Evolutionary conservation across 2,329 filamentous ascomycete species (phyloP).

Genomic region (Pseudocercospora vitis): DNA sequence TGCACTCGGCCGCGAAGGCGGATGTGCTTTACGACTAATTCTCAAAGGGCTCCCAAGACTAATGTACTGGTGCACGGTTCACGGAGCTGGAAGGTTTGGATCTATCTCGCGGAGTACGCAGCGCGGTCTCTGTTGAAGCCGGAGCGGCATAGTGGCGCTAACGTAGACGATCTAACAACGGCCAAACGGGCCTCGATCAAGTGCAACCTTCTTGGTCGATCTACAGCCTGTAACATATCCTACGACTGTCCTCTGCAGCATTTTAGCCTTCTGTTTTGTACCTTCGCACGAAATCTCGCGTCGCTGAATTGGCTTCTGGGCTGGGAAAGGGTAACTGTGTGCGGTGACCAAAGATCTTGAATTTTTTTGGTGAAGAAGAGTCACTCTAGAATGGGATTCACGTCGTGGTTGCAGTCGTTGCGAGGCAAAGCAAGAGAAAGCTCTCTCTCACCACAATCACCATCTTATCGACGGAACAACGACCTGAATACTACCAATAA

Average conservation of each 20-base stretch:
- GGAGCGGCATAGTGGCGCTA: neutral
- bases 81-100: conserved; percentile 2
- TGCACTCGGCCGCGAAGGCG: neutral
- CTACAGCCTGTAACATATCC: neutral
- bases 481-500: neutral
- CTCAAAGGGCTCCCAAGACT: neutral
- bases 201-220: neutral
- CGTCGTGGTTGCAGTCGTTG: conserved; percentile 15
- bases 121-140: neutral
- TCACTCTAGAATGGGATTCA: conserved; percentile 7
- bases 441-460: neutral
- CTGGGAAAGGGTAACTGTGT: too few relatives aligned
- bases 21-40: neutral
- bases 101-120: conserved; percentile 9
- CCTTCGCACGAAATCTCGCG: too few relatives aligned
- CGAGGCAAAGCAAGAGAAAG: conserved; percentile 8
- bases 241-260: neutral
- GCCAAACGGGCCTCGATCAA: conserved; percentile 1
- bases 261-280: neutral
- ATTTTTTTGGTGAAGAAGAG: neutral
- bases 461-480: conserved; percentile 10
- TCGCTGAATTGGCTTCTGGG: too few relatives aligned
- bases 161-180: conserved; percentile 2
- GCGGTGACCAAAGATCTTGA: too few relatives aligned
- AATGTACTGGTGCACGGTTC: conserved; percentile 6